Base-by-base conservation (phyloP, 2,329 filamentous ascomycete species). In the Arachnomyces sp. region DNA sequence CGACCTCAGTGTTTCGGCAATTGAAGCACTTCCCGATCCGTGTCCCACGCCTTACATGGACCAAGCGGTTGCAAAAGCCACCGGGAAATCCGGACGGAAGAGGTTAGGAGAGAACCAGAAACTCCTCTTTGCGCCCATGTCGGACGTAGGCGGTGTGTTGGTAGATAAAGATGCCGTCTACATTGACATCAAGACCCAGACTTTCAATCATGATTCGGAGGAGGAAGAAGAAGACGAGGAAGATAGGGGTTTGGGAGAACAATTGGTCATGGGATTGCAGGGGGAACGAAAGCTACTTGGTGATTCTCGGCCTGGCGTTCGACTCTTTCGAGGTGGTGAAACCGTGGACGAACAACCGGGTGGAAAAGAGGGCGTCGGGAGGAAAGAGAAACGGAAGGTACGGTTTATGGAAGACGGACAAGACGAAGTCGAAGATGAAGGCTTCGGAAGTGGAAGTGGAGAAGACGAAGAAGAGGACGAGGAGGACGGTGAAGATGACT, bases 161-260 rank as follows among this genome's bases (percentile, higher is more conserved):
- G 90, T 98, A 38, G 92, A 98, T 51, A 94, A 94, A 45, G 92
- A 98, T 64, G 89, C 90, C 6, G 89, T 98, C 29, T 98, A 94
- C 68, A 95, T 84, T 47, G 78, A 84, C 54, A 66, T 84, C 32
- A 83, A 81, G 57, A 78, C 76, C 11, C 70, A 74, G 18, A 93
- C 78, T 3, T 95, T 98, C 49, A 69, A 80, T 46, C 64, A 65
- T 8, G 80, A 84, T 13, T 76, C 66, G 1, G 75, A 78, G 9
- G 72, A 72, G 7, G 80, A 86, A 8, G 75, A 63, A 1, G 71
- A 74, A 3, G 71, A 72, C 11, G 67, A 78, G 8, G 75, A 75
- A 21, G 85, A 95, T 52, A 79, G 86, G 34, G 92, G 92, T n/a
- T 74, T 96, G 39, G 92, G 92, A 31, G 92, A 98, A 61, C 88